phyloP scores from a whole-genome alignment of 495 filamentous ascomycete genomes.

The Aspergillus egyptiacus region DNA sequence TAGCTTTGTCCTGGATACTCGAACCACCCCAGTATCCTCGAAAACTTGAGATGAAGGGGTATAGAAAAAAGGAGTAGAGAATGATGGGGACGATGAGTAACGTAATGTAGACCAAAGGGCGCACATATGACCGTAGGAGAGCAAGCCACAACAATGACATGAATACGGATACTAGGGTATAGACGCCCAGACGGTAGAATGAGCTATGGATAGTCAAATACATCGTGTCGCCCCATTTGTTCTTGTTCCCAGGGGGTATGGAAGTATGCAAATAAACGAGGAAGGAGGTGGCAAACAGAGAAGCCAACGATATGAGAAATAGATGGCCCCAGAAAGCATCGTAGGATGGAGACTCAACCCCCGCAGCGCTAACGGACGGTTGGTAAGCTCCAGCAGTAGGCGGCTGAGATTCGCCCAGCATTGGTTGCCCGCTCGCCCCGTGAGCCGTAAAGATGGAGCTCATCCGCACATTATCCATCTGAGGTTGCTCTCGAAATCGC shows the following conservation, averaged over 20 bases:
- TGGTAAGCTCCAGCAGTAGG: conserved; percentile 37
- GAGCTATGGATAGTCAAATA: conserved; percentile 84
- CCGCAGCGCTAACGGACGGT: conserved; percentile 43
- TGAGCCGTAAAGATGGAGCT: conserved; percentile 38
- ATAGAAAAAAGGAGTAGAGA: conserved; percentile 79
- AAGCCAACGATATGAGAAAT: conserved; percentile 76
- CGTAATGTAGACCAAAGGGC: conserved; percentile 69
- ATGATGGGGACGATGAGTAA: conserved; percentile 79
- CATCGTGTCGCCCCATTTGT: conserved; percentile 79
- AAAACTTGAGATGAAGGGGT: conserved; percentile 87
- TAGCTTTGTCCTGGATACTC: conserved; percentile 75
- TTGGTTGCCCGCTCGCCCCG: conserved; percentile 42
- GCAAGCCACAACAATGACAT: conserved; percentile 90
- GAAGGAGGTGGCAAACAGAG: conserved; percentile 78
- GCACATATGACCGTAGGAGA: conserved; percentile 76
- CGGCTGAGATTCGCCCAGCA: conserved; percentile 33
- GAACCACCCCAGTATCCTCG: conserved; percentile 62
- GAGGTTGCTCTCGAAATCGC: conserved; percentile 56
- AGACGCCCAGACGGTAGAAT: conserved; percentile 80
- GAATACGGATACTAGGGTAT: conserved; percentile 82
- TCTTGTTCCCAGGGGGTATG: conserved; percentile 52
- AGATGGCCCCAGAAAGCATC: conserved; percentile 90
- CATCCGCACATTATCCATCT: conserved; percentile 26
- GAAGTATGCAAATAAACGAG: conserved; percentile 85
- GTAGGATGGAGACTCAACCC: conserved; percentile 56